These are phyloP conservation scores for Rhododendron mucronatum DNA, from an alignment of 148 eudicot species.

Conservation along the genomic window DNA sequence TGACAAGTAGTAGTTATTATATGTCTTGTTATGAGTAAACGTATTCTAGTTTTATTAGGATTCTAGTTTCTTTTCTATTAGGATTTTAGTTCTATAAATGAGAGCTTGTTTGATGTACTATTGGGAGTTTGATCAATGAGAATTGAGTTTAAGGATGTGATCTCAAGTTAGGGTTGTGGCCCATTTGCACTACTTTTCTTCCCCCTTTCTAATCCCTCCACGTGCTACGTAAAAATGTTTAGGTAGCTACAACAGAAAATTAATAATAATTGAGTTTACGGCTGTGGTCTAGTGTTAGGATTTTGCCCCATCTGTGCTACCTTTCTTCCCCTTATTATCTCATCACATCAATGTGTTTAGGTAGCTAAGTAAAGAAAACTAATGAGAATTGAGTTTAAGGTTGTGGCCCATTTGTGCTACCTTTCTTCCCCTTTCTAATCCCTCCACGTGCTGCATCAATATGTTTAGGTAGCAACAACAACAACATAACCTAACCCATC, in stretches of 20 bases:
- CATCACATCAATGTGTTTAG: background rate
- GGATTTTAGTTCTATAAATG: background rate
- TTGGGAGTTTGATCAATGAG: background rate
- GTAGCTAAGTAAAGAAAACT: background rate
- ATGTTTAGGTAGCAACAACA: background rate
- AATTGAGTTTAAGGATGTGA: too few species aligned
- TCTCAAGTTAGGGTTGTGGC: too few species aligned
- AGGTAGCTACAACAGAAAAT: background rate
- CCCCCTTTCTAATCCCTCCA: too few species aligned
- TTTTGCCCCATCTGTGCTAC: background rate
- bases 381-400: too few species aligned
- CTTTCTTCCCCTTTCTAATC: too few species aligned
- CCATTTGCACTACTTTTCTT: too few species aligned
- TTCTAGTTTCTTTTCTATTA: background rate
- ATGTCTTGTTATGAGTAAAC: background rate
- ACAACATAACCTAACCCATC: too few species aligned
- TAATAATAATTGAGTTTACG: too few species aligned
- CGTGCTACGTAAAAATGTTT: background rate
- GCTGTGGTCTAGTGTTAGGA: background rate
- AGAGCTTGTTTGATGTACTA: background rate
- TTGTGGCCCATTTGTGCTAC: too few species aligned
- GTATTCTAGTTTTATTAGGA: background rate
- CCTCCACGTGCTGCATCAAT: background rate
- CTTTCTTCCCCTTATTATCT: background rate
- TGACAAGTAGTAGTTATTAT: background rate